Evolutionary conservation across 1,284 basidiomycete species (phyloP).

Genomic region (Peniophora sp.): DNA sequence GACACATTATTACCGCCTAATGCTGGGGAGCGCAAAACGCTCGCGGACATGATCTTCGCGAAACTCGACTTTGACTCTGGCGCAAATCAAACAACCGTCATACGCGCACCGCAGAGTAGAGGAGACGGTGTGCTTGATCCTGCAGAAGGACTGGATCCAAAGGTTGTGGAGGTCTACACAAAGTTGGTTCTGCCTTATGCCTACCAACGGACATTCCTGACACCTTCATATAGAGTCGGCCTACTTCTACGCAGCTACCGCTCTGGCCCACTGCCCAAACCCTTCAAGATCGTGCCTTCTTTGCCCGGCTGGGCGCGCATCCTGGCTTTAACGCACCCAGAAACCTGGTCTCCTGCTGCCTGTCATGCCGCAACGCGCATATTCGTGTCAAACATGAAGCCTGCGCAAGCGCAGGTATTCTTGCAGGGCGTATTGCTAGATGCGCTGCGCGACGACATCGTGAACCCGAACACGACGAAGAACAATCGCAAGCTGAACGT

Average conservation of each 20-base stretch:
- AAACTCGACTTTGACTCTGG: conserved; percentile 59
- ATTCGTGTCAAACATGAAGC: conserved; percentile 96
- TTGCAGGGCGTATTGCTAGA: conserved; percentile 90
- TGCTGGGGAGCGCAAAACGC: conserved; percentile 68
- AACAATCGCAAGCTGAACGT: conserved; percentile 86
- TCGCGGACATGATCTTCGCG: conserved; percentile 94
- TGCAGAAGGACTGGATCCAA: conserved; percentile 91
- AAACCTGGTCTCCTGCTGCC: conserved; percentile 94
- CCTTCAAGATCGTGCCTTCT: conserved; percentile 97
- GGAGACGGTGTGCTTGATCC: conserved; percentile 66
- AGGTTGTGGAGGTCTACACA: conserved; percentile 91
- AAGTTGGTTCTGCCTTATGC: conserved; percentile 57
- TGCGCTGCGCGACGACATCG: conserved; percentile 87
- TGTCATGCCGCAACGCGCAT: conserved; percentile 92
- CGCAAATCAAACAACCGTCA: not conserved
- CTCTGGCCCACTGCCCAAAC: conserved; percentile 92
- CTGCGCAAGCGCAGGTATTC: conserved; percentile 91
- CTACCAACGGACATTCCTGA: conserved; percentile 6
- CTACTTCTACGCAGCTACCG: conserved; percentile 86
- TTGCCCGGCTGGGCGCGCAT: conserved; percentile 95
- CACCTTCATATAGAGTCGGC: conserved; percentile 57
- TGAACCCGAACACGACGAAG: conserved; percentile 35
- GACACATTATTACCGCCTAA: conserved; percentile 74
- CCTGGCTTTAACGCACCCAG: conserved; percentile 87
- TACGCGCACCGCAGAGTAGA: not conserved